These are phyloP conservation scores for Erigeron canadensis DNA, from an alignment of 129 eudicot genomes.

Conservation along the genomic window DNA sequence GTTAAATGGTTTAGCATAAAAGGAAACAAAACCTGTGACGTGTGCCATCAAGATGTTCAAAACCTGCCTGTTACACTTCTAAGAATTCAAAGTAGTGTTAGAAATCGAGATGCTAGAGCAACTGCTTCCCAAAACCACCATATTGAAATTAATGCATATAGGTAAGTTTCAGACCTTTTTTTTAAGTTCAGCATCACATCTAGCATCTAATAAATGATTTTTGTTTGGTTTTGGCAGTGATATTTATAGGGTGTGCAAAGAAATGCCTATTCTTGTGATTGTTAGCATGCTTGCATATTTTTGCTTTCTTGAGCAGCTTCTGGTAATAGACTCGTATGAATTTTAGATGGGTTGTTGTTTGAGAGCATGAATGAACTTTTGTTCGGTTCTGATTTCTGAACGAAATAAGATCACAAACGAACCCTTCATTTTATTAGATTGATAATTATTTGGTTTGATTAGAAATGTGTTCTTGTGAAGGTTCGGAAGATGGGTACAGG, in stretches of 20 bases:
- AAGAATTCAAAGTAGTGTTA: conserved; percentile 51
- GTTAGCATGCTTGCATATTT: conserved; percentile 96
- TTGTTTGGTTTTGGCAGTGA: conserved; percentile 29
- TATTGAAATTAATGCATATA: conserved; percentile 59
- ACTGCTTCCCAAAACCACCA: conserved; percentile 35
- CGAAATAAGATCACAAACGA: neutral
- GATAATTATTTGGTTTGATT: conserved; percentile 12
- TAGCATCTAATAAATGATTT: neutral
- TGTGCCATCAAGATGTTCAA: conserved; percentile 82
- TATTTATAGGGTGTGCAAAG: conserved; percentile 82
- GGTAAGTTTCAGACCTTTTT: conserved; percentile 44
- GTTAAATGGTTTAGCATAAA: conserved; percentile 95
- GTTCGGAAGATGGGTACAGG: conserved; percentile 67
- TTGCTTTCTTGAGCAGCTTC: conserved; percentile 89
- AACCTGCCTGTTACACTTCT: conserved; percentile 85
- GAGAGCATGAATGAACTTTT: neutral
- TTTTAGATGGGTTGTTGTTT: neutral
- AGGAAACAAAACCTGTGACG: conserved; percentile 94
- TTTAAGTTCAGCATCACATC: neutral
- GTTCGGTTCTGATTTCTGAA: neutral
- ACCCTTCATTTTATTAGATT: neutral
- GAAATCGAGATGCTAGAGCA: conserved; percentile 35
- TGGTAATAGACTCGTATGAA: conserved; percentile 47
- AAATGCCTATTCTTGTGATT: conserved; percentile 82
- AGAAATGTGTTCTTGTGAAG: conserved; percentile 42